Percentiles rank a stretch among this genome's conserved stretches.
Evolutionary conservation across 257 asterid genomes (phyloP).

Genomic region (Fraxinus excelsior): DNA sequence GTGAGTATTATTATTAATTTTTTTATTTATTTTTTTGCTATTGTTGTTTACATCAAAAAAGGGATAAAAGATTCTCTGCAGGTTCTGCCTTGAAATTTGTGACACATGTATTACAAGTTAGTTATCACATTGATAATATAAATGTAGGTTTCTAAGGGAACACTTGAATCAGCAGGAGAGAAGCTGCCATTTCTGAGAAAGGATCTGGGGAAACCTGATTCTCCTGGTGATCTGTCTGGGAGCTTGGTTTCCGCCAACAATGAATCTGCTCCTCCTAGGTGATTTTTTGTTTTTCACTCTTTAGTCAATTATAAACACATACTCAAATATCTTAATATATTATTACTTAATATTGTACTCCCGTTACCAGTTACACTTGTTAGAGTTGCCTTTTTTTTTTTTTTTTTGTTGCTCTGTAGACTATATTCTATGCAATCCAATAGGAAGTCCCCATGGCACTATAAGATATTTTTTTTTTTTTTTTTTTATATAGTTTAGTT

Average conservation of each 20-base stretch:
- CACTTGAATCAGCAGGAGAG: slow-evolving; percentile 55
- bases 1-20: slow-evolving; percentile 45
- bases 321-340: neutral
- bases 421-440: too few species aligned
- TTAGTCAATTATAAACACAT: slow-evolving; percentile 1
- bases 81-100: slow-evolving; percentile 43
- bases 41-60: slow-evolving; percentile 1
- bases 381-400: neutral
- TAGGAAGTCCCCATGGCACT: too few species aligned
- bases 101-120: slow-evolving; percentile 25
- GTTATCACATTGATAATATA: slow-evolving; percentile 25
- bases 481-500: neutral
- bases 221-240: slow-evolving; percentile 46
- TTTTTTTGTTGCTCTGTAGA: neutral
- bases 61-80: slow-evolving; percentile 16
- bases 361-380: neutral
- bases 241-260: slow-evolving; percentile 43
- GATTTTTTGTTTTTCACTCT: slow-evolving; percentile 12
- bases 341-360: neutral
- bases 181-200: slow-evolving; percentile 37
- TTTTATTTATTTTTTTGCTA: neutral
- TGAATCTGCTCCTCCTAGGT: slow-evolving; percentile 70
- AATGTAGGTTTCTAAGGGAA: slow-evolving; percentile 60
- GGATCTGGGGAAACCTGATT: slow-evolving; percentile 51
- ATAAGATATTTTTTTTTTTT: neutral